Base-by-base conservation (phyloP, 1,284 basidiomycete genomes). In the Heterobasidion occidentale region DNA sequence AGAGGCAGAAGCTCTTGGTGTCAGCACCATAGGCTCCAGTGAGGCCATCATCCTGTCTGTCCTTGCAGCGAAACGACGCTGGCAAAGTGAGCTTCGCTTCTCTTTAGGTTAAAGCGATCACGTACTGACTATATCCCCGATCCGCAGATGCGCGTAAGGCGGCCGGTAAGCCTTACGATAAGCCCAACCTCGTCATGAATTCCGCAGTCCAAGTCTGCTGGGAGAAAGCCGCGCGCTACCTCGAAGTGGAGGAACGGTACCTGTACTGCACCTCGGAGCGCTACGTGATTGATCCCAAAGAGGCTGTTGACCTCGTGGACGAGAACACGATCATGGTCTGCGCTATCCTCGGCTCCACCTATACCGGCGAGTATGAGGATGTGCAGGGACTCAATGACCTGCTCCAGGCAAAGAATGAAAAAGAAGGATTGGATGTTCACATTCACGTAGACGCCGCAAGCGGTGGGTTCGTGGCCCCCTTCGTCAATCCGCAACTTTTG, bases 21-120 rank as follows among this genome's bases (percentile, higher is more conserved):
- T 86, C 49, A 85, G 85, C 19, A 88, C 86, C 0, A 86, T 86
- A 9, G 88, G 88, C 9, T 86, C 84, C 1, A 86, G 74, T 14
- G 86, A 89, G 67, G 86, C 86, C 2, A 88, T 90, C 70, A 84
- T 87, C 81, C 80, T 89, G 14, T 86, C 82, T 14, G 87, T 86
- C 45, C 72, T 90, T 3, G 84, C 88, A 1, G 77, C 89, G 71
- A 90, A 90, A 72, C 83, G 83, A 66, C 74, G 77, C 46, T 90
- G 88, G 88, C 87, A 90, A 20, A 48, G 46, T 48, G 17, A 48
- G 46, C 5, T 19, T 48, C 9, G 17, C 9, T 20, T 48, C 46
- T 17, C 4, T 11, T 15, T 33, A 48, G n/a, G 12, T 42, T n/a
- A 27, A 27, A 27, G 27, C 27, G 27, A 27, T 42, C 38, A 42